A percentile compares a stretch with the other conserved stretches of the same genome.
These are phyloP conservation scores for Fusarium nisikadoi DNA, from an alignment of 2,329 filamentous ascomycete species.

Conservation along the genomic window DNA sequence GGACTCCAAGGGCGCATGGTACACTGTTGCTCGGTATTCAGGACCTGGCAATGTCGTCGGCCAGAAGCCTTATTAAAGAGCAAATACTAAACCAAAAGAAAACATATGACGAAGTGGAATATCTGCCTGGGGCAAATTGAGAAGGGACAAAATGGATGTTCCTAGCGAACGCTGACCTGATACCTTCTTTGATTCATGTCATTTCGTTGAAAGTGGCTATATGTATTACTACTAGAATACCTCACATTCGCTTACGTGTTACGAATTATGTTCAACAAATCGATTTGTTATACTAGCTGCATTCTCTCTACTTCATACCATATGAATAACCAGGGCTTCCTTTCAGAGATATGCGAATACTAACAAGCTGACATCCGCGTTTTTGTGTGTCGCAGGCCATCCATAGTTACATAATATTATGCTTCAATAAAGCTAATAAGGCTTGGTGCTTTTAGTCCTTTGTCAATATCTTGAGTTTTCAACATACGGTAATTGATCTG, in stretches of 20 bases:
- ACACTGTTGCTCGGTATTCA: slow-evolving; percentile 50
- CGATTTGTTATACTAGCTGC: background rate
- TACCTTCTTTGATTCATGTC: slow-evolving; percentile 19
- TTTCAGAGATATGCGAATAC: rapidly evolving
- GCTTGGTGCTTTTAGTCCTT: rapidly evolving
- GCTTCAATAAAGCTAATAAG: background rate
- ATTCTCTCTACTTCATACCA: rapidly evolving
- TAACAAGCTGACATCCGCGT: rapidly evolving
- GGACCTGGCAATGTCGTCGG: slow-evolving; percentile 48
- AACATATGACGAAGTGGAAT: too few relatives aligned
- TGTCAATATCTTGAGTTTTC: rapidly evolving
- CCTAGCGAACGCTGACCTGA: slow-evolving; percentile 2
- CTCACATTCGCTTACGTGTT: slow-evolving; percentile 18
- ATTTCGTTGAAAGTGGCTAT: background rate
- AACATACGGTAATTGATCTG: background rate
- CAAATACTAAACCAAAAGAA: rapidly evolving
- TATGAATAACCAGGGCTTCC: background rate
- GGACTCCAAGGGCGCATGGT: slow-evolving; percentile 45
- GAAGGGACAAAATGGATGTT: background rate
- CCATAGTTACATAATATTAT: rapidly evolving
- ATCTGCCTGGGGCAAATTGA: background rate
- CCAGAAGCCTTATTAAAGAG: slow-evolving; percentile 43
- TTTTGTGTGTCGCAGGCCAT: rapidly evolving
- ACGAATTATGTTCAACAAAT: background rate
- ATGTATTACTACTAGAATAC: slow-evolving; percentile 21